These are phyloP conservation scores for Pythium sp. DNA, from an alignment of 352 stramenopile genomes.

Conservation along the genomic window DNA sequence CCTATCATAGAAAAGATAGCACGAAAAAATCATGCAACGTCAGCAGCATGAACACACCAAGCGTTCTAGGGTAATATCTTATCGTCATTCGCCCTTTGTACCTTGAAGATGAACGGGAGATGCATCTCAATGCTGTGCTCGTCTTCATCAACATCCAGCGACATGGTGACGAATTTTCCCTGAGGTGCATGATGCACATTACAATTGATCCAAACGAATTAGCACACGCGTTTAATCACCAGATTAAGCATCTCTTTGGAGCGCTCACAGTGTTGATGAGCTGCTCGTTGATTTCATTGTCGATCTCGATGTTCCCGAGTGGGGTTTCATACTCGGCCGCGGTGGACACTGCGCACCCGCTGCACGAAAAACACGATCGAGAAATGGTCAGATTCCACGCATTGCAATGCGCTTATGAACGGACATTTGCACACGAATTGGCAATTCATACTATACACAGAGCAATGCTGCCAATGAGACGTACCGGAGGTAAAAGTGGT, in stretches of 20 bases:
- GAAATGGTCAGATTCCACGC: background rate
- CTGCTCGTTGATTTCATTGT: constrained; percentile 87
- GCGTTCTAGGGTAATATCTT: background rate
- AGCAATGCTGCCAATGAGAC: background rate
- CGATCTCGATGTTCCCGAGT: constrained; percentile 91
- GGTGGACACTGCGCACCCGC: constrained; percentile 79
- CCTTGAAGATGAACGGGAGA: constrained; percentile 93
- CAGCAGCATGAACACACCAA: background rate
- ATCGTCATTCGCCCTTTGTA: constrained; percentile 14
- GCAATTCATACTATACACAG: background rate
- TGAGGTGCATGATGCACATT: constrained; percentile 14
- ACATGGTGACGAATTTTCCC: constrained; percentile 79
- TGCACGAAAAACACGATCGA: constrained; percentile 13
- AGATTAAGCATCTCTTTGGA: background rate
- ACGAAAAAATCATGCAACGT: background rate
- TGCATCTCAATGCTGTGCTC: constrained; percentile 98
- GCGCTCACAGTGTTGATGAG: constrained; percentile 74
- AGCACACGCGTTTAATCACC: background rate
- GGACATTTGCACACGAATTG: too few relatives aligned
- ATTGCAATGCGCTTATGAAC: background rate
- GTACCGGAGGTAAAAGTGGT: constrained; percentile 95
- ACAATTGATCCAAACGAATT: background rate
- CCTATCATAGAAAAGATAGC: constrained; percentile 21
- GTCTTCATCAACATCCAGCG: constrained; percentile 89
- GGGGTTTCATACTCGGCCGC: constrained; percentile 92